These are phyloP conservation scores for Candida tetrigidarum DNA, from an alignment of 1,139 yeast genomes.

Conservation along the genomic window DNA sequence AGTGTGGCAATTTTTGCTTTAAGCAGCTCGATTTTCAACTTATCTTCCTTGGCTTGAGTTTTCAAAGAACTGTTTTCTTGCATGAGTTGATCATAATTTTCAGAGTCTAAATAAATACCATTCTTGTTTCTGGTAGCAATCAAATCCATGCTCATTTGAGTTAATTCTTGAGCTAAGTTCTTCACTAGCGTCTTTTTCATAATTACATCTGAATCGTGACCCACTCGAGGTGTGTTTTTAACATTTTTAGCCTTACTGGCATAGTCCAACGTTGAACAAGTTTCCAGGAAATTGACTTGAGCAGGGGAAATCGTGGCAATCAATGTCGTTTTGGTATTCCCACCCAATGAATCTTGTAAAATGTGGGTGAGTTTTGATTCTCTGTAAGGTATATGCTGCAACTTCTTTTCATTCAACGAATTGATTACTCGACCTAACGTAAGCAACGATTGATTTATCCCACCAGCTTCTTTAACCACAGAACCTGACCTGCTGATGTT, in stretches of 20 bases:
- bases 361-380: conserved; percentile 86
- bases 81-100: conserved; percentile 55
- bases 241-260: conserved; percentile 84
- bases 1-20: conserved; percentile 17
- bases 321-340: conserved; percentile 76
- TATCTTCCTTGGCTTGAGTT: conserved; percentile 27
- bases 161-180: conserved; percentile 60
- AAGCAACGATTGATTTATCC: conserved; percentile 80
- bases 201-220: conserved; percentile 55
- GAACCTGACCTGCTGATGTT: conserved; percentile 84
- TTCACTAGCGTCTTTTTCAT: conserved; percentile 62
- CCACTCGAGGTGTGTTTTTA: conserved; percentile 68
- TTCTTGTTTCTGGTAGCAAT: conserved; percentile 63
- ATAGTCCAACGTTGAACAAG: conserved; percentile 81
- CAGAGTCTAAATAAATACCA: conserved; percentile 65
- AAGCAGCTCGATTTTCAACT: conserved; percentile 18
- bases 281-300: conserved; percentile 71
- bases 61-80: conserved; percentile 33
- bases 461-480: conserved; percentile 85
- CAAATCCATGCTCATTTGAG: conserved; percentile 59
- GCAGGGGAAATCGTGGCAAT: conserved; percentile 89
- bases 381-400: conserved; percentile 75
- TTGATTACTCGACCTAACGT: conserved; percentile 88
- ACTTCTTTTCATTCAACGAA: conserved; percentile 45
- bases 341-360: conserved; percentile 84